phyloP scores from a whole-genome alignment of 1,139 yeast species.

The Arxiozyma bovina region DNA sequence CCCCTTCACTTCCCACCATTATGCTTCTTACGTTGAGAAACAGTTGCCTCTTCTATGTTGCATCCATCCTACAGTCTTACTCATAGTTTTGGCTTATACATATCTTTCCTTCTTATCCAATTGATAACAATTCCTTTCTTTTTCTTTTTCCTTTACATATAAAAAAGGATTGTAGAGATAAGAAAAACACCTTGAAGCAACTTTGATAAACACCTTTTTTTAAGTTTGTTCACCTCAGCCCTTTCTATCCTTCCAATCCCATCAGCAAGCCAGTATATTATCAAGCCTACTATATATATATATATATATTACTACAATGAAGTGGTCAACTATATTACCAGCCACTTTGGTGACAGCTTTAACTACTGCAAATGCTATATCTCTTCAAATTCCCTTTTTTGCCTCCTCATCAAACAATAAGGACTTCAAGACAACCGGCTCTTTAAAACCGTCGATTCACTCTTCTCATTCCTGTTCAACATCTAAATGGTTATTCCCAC shows the following conservation, averaged over 20 bases:
- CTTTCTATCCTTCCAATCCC: background rate
- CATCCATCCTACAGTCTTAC: too few relatives aligned
- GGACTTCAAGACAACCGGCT: background rate
- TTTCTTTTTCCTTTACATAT: too few relatives aligned
- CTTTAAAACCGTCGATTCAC: background rate
- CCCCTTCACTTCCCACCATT: too few relatives aligned
- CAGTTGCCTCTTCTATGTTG: too few relatives aligned
- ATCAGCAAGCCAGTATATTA: background rate
- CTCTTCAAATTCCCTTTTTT: conserved; percentile 3
- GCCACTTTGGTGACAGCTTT: background rate
- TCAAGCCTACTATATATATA: background rate
- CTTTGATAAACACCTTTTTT: background rate
- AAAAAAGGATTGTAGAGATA: background rate
- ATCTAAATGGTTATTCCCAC: conserved; percentile 2
- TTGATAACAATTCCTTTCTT: too few relatives aligned
- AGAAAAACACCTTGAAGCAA: background rate
- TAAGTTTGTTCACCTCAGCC: background rate
- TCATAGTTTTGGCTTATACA: too few relatives aligned
- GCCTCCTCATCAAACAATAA: background rate
- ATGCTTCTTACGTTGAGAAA: too few relatives aligned
- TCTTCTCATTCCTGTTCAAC: background rate
- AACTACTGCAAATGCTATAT: background rate
- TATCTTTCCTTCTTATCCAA: too few relatives aligned
- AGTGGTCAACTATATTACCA: conserved; percentile 3
- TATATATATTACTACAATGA: background rate